Evolutionary conservation across 2,329 filamentous ascomycete species (phyloP).

Genomic region (Fusarium cyanostomum): DNA sequence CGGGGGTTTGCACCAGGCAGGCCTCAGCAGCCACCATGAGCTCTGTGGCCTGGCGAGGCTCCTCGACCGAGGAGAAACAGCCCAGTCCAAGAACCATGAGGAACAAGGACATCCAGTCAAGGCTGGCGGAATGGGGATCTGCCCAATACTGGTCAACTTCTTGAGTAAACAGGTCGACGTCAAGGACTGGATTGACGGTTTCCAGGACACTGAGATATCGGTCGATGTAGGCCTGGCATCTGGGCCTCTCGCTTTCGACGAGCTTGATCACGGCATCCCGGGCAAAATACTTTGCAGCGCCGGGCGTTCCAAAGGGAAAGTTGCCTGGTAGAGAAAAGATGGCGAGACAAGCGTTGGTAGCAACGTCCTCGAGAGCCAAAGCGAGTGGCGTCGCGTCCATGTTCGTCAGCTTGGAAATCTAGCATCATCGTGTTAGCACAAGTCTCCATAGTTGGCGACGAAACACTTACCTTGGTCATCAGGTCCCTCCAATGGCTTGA

Average conservation of each 20-base stretch:
- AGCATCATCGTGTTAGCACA: background rate
- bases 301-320: conserved; percentile 52
- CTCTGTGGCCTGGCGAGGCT: conserved; percentile 47
- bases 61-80: conserved; percentile 45
- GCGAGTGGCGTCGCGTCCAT: conserved; percentile 42
- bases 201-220: conserved; percentile 47
- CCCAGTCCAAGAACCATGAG: conserved; percentile 50
- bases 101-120: conserved; percentile 48
- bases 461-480: conserved; percentile 48
- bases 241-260: conserved; percentile 42
- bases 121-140: conserved; percentile 42
- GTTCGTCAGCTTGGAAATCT: conserved; percentile 44
- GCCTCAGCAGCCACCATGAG: conserved; percentile 51
- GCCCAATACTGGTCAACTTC: conserved; percentile 48
- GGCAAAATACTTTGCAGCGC: conserved; percentile 46
- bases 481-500: conserved; percentile 51
- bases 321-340: conserved; percentile 50
- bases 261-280: conserved; percentile 46
- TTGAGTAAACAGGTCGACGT: conserved; percentile 41
- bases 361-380: conserved; percentile 45
- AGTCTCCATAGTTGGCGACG: background rate
- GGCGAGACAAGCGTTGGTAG: conserved; percentile 49
- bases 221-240: conserved; percentile 41
- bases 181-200: conserved; percentile 49
- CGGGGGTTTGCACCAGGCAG: conserved; percentile 51